Conservation (phyloP, 805 yeast genomes). For the Saccharomycopsis fibuligera region DNA sequence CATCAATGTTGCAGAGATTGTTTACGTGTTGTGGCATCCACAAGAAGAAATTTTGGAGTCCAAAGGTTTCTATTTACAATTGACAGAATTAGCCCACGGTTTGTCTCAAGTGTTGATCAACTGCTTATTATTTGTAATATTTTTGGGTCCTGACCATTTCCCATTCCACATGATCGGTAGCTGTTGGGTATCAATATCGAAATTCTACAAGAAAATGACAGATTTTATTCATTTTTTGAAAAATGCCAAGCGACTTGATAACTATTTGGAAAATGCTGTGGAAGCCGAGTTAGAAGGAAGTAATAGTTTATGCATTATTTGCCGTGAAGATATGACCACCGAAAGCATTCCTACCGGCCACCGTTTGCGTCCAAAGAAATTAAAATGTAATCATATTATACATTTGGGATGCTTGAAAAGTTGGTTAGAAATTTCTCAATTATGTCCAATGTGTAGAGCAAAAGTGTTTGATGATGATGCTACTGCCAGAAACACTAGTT, state of each 20-base stretch:
- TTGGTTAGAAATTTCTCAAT: conserved; percentile 88
- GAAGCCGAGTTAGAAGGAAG: conserved; percentile 54
- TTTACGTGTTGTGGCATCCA: conserved; percentile 36
- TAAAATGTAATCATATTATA: conserved; percentile 80
- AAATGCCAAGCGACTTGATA: conserved; percentile 55
- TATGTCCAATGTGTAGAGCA: conserved; percentile 88
- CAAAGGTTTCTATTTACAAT: conserved; percentile 52
- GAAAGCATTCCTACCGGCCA: conserved; percentile 31
- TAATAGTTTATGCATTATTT: conserved; percentile 71
- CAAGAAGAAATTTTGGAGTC: conserved; percentile 72
- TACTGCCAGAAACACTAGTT: background rate
- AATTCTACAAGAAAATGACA: conserved; percentile 30
- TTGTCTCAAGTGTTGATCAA: conserved; percentile 40
- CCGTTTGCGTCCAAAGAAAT: conserved; percentile 61
- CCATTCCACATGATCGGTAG: conserved; percentile 47
- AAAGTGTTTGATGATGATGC: conserved; percentile 22
- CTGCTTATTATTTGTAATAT: conserved; percentile 36
- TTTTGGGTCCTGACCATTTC: conserved; percentile 39
- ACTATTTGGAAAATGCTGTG: conserved; percentile 56
- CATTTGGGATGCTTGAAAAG: conserved; percentile 86
- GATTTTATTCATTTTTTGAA: conserved; percentile 36
- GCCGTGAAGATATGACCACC: conserved; percentile 81
- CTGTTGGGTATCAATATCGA: conserved; percentile 32
- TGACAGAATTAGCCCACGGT: conserved; percentile 48
- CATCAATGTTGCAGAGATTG: conserved; percentile 52